Conservation (phyloP, 345 rosid genomes). For the Cochlearia excelsa region DNA sequence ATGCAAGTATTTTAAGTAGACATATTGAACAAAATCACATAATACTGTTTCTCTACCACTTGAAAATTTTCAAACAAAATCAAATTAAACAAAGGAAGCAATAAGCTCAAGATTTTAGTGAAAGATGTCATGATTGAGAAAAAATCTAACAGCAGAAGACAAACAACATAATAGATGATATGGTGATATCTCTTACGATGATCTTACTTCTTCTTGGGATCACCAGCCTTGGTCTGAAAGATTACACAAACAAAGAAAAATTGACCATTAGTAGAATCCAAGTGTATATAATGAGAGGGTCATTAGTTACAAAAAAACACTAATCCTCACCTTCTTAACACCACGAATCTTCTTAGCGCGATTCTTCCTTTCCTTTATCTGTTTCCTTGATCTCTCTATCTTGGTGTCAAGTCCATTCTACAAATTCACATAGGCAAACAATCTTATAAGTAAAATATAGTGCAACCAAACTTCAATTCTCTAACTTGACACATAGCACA, state of each 20-base stretch:
- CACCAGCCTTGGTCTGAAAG: conserved; percentile 84
- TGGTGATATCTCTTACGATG: conserved; percentile 3
- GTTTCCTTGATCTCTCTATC: conserved; percentile 93
- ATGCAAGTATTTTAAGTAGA: too few species aligned
- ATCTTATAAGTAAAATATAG: too few species aligned
- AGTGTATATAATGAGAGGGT: neutral
- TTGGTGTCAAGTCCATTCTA: conserved; percentile 96
- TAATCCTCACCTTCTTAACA: conserved; percentile 74
- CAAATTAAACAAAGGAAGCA: neutral
- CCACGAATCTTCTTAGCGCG: conserved; percentile 94
- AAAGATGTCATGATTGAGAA: conserved; percentile 17
- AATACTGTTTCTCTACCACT: conserved; percentile 9
- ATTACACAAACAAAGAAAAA: neutral
- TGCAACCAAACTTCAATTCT: neutral
- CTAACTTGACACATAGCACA: too few species aligned
- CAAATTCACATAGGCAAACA: neutral
- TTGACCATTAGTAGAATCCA: neutral
- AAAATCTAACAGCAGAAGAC: conserved; percentile 15
- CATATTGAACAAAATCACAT: too few species aligned
- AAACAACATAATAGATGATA: conserved; percentile 14
- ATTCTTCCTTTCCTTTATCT: conserved; percentile 93
- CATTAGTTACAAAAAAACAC: neutral
- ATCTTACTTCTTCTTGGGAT: conserved; percentile 83
- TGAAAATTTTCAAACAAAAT: neutral
- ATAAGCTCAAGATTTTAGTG: neutral